Base-by-base conservation (phyloP, 2,329 filamentous ascomycete species). In the Clonostachys chloroleuca region DNA sequence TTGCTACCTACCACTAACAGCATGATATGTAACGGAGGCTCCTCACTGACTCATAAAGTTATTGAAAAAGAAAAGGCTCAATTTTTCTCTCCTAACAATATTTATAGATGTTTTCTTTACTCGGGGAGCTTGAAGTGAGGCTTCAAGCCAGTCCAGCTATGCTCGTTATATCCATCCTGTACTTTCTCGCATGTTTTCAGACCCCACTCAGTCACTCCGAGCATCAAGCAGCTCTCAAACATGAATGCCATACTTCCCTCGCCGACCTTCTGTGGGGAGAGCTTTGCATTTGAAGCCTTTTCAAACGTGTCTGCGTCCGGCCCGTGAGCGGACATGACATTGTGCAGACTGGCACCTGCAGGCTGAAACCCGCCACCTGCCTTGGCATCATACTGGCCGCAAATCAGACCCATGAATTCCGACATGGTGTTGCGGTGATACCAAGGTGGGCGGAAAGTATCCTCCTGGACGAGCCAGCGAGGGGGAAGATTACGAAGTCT, bases 401-500 rank as follows among this genome's bases (percentile, higher is more conserved):
- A 61, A 46, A 84, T 77, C 20, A 83, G 64, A 1, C 79, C 80
- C 78, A 83, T 83, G 63, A 84, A 84, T 63, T 86, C 82, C 43
- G 74, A 78, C 70, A 84, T 83, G 33, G 78, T 83, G 67, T 86
- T 86, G 55, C 83, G 77, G 64, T 89, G 85, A 66, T 86, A 89
- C 74, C 83, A 89, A 0, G 86, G 85, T 10, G 84, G 83, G 3
- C 85, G 77, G 72, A 88, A 89, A 0, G 86, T 89, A 58, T 86
- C 76, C 57, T 86, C 81, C 8, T 75, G 77, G 0, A 87, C 83
- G 20, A 87, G 75, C 85, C 85, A 89, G 24, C 84, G 74, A 0
- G 85, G 84, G 84, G 83, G 66, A 89, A 88, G 64, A 87, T 82
- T 59, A 88, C 81, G 55, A 89, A 88, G 65, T 89, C 86, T 8